These are phyloP conservation scores for Microbotryum violaceum DNA, from an alignment of 1,284 basidiomycete genomes.

Conservation along the genomic window DNA sequence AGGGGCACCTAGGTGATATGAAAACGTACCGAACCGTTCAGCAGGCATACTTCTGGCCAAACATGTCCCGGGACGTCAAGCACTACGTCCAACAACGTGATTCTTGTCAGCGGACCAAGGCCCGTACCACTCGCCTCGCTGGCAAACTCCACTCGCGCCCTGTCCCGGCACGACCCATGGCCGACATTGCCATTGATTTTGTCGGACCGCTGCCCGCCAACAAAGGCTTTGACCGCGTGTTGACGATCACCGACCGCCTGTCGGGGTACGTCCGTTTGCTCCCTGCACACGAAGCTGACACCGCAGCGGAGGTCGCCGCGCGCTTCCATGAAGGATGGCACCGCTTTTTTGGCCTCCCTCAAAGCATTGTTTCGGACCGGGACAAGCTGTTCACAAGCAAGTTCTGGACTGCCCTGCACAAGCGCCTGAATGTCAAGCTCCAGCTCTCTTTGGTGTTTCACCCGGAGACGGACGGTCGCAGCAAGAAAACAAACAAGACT, in stretches of 20 bases:
- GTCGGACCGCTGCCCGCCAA: conserved; percentile 45
- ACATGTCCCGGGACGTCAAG: conserved; percentile 35
- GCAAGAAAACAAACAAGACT: too few species aligned
- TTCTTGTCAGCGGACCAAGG: conserved; percentile 19
- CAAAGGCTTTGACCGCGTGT: conserved; percentile 41
- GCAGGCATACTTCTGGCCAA: conserved; percentile 44
- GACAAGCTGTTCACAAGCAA: too few species aligned
- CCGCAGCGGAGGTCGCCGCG: too few species aligned
- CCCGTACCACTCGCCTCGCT: not conserved
- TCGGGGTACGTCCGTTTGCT: conserved; percentile 43
- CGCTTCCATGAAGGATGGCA: conserved; percentile 25
- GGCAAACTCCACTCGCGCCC: conserved; percentile 12
- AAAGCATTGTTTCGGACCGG: not conserved
- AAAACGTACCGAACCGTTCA: conserved; percentile 40
- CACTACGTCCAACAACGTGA: conserved; percentile 10
- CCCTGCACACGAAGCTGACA: conserved; percentile 24
- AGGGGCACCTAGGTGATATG: conserved; percentile 43
- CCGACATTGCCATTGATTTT: conserved; percentile 11
- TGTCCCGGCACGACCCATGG: conserved; percentile 2
- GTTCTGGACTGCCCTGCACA: too few species aligned
- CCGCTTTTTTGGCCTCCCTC: conserved; percentile 42
- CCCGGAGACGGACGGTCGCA: too few species aligned
- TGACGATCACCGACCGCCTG: conserved; percentile 42
- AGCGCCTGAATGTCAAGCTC: too few species aligned
- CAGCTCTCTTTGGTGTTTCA: too few species aligned